Base-by-base conservation (phyloP, 495 filamentous ascomycete genomes). In the Terfezia claveryi region DNA sequence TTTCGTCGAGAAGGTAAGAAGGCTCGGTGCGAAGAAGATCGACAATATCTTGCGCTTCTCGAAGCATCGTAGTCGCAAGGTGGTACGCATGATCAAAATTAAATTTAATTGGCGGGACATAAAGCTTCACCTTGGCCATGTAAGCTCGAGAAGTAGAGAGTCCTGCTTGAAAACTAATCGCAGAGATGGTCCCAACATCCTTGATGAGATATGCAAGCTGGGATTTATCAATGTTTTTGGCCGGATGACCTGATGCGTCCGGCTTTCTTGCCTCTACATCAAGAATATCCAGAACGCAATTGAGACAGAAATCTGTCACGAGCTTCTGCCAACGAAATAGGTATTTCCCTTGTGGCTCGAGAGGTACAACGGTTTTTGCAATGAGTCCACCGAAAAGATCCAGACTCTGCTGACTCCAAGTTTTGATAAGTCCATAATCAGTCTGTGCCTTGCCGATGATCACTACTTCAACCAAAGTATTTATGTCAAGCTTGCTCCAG, bases 301-400 rank as follows among this genome's bases (percentile, higher is more conserved):
- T 23, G 53, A 56, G 55, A 44, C 55, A 56, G 49, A 56, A 56
- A n/a, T 56, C 17, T 12, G 53, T 23, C 38, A 56, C 53, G 9
- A 51, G 38, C 20, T 56, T 32, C 27, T 32, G 27, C 27, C 27
- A 32, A 32, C 27, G 27, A 7, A 32, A 32, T 32, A 32, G 7
- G 7, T 32, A 32, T 32, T 32, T 32, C 0, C 27, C 27, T 7
- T 32, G 27, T 32, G 27, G 27, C 27, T 32, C 27, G 27, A 32
- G 27, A 7, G 27, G 27, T 32, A 32, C 7, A 4, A 32, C 27
- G 27, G 27, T 32, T 32, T 32, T 32, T 32, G 27, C 27, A 4
- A 32, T 32, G 27, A 32, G 27, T 32, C 27, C 27, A 52, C 44
- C 53, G 55, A 49, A 27, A n/a, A 52, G 53, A 12, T 56, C 55